Evolutionary conservation across 2,329 filamentous ascomycete species (phyloP).

Genomic region (Hymenoscyphus occultus): DNA sequence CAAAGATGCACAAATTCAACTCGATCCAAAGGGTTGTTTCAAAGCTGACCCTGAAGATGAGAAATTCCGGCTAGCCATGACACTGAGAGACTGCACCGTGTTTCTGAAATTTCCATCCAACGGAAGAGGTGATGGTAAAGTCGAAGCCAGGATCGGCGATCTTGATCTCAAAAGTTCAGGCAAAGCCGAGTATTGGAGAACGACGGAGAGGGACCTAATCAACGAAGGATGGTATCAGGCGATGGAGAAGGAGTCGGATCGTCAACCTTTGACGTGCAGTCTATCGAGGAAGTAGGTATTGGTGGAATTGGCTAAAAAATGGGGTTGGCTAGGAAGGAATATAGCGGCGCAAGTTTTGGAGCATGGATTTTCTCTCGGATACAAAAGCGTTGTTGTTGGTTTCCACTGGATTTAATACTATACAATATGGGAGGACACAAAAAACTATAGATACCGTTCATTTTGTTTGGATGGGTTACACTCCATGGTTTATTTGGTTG

Average conservation of each 20-base stretch:
- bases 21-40: constrained; percentile 35
- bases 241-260: constrained; percentile 30
- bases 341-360: not conserved
- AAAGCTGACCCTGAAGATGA: constrained; percentile 38
- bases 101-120: constrained; percentile 57
- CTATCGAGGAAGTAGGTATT: not conserved
- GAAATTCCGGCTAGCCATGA: constrained; percentile 70
- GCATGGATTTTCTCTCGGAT: not conserved
- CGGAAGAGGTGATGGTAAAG: constrained; percentile 28
- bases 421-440: no score
- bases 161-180: constrained; percentile 71
- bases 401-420: no score
- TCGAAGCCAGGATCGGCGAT: constrained; percentile 66
- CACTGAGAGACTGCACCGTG: constrained; percentile 74
- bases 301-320: not conserved
- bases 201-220: constrained; percentile 60
- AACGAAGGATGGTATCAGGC: constrained; percentile 65
- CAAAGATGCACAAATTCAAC: constrained; percentile 39
- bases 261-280: constrained; percentile 10
- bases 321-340: not conserved
- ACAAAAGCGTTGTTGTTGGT: not conserved
- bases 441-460: no score
- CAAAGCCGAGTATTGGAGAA: constrained; percentile 68
- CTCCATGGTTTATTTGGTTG: no score
- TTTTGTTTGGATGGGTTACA: no score